Evolutionary conservation across 73 alveolate genomes (phyloP).

Genomic region (Breviolum minutum): DNA sequence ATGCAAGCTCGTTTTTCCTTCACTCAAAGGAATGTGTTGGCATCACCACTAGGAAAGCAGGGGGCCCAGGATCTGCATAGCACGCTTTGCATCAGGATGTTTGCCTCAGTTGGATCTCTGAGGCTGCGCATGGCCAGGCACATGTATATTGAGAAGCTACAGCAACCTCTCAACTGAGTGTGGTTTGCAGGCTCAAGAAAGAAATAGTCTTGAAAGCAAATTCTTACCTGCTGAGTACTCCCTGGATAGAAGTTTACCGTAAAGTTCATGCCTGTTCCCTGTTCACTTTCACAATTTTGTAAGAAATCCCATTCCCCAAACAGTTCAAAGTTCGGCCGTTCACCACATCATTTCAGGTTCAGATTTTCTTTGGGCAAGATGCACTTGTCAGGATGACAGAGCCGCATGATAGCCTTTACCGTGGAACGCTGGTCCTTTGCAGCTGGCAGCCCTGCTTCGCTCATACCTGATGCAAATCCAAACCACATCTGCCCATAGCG

Average conservation of each 20-base stretch:
- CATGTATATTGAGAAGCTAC: background rate
- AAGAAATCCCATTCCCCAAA: too few species aligned
- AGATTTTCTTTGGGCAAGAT: background rate
- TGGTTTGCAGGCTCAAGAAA: too few species aligned
- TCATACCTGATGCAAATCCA: constrained; percentile 38
- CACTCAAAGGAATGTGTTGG: background rate
- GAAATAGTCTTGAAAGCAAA: background rate
- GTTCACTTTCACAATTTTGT: too few species aligned
- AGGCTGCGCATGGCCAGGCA: too few species aligned
- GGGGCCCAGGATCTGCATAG: constrained; percentile 95
- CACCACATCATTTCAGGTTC: background rate
- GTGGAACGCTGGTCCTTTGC: constrained; percentile 94
- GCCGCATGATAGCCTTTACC: constrained; percentile 86
- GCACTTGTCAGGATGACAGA: constrained; percentile 93
- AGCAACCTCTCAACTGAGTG: background rate
- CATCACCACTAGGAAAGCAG: constrained; percentile 56
- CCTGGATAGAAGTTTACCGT: too few species aligned
- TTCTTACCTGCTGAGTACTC: too few species aligned
- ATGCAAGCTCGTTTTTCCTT: background rate
- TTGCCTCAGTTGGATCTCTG: constrained; percentile 9
- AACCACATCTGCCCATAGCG: background rate
- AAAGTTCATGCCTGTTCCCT: too few species aligned
- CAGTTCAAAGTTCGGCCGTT: too few species aligned
- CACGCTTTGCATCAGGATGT: constrained; percentile 95
- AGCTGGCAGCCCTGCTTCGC: constrained; percentile 89